phyloP scores from a whole-genome alignment of 2,329 filamentous ascomycete species.

The Emmonsia crescens region DNA sequence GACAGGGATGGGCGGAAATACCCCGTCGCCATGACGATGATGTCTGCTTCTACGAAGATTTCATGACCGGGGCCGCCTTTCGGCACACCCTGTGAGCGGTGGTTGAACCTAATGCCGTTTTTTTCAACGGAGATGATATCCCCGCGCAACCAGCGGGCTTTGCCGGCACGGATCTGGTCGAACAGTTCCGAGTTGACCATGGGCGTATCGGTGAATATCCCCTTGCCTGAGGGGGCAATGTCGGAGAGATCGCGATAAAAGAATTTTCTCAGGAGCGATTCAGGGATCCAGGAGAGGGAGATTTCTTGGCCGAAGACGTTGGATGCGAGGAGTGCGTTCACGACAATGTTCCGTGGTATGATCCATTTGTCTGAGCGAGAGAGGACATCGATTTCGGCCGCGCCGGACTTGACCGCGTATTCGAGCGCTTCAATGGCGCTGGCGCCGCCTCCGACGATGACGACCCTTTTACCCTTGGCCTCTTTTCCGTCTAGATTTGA shows the following conservation, averaged over 20 bases:
- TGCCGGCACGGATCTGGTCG: constrained; percentile 58
- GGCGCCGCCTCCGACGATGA: constrained; percentile 68
- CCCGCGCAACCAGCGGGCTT: constrained; percentile 68
- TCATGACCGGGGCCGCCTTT: constrained; percentile 62
- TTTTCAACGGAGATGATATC: constrained; percentile 60
- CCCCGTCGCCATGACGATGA: constrained; percentile 75
- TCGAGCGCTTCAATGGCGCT: constrained; percentile 75
- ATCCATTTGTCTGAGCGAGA: constrained; percentile 79
- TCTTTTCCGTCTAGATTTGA: constrained; percentile 62
- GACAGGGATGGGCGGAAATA: constrained; percentile 61
- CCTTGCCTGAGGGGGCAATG: constrained; percentile 57
- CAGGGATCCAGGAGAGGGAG: constrained; percentile 64
- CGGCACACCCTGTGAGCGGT: constrained; percentile 59
- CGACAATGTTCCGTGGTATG: constrained; percentile 65
- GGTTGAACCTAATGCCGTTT: constrained; percentile 58
- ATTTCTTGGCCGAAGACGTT: constrained; percentile 76
- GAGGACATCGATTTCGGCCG: constrained; percentile 59
- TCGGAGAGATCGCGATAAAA: constrained; percentile 75
- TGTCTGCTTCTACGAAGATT: constrained; percentile 57
- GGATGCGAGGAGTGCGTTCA: constrained; percentile 61
- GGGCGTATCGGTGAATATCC: constrained; percentile 72
- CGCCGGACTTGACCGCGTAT: constrained; percentile 58
- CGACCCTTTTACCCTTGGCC: constrained; percentile 62
- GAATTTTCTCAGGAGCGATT: constrained; percentile 60
- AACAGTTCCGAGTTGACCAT: constrained; percentile 82